Percentiles rank a stretch among this genome's conserved stretches.
phyloP scores from a whole-genome alignment of 495 filamentous ascomycete genomes.

The Pseudoneurospora amorphoporcata region DNA sequence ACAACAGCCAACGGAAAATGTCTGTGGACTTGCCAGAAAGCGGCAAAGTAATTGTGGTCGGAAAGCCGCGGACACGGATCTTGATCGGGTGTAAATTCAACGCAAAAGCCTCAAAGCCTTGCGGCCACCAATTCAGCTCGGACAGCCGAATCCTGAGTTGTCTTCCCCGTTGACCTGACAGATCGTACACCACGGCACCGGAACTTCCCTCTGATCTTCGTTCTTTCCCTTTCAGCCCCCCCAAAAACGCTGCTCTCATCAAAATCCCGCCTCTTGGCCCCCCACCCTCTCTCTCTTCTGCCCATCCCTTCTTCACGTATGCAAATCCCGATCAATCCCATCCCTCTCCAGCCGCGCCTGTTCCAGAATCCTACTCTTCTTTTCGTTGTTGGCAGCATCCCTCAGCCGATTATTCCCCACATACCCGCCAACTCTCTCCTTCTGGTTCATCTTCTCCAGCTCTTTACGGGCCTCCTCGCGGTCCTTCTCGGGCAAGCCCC shows the following conservation, averaged over 20 bases:
- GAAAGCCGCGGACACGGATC: background rate
- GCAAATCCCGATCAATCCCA: background rate
- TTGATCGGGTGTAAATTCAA: background rate
- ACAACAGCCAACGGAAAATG: background rate
- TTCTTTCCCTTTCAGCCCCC: background rate
- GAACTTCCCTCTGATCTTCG: background rate
- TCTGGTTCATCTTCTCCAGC: slow-evolving; percentile 27
- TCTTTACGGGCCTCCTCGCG: slow-evolving; percentile 26
- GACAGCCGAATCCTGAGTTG: background rate
- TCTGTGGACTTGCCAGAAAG: background rate
- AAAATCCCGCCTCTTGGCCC: background rate
- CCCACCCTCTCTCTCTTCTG: background rate
- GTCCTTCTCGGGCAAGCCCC: slow-evolving; percentile 43
- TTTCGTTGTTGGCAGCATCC: background rate
- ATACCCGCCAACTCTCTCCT: slow-evolving; percentile 30
- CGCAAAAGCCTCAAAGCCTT: background rate
- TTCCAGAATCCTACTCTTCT: background rate
- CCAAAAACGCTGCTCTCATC: too few species aligned
- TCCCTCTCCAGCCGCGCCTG: background rate
- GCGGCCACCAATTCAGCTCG: background rate
- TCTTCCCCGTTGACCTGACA: background rate
- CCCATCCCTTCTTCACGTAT: background rate
- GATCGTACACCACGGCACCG: too few species aligned
- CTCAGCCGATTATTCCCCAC: slow-evolving; percentile 9
- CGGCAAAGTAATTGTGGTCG: background rate